Conservation (phyloP, 805 yeast genomes). For the Jamesozyma gamospora region DNA sequence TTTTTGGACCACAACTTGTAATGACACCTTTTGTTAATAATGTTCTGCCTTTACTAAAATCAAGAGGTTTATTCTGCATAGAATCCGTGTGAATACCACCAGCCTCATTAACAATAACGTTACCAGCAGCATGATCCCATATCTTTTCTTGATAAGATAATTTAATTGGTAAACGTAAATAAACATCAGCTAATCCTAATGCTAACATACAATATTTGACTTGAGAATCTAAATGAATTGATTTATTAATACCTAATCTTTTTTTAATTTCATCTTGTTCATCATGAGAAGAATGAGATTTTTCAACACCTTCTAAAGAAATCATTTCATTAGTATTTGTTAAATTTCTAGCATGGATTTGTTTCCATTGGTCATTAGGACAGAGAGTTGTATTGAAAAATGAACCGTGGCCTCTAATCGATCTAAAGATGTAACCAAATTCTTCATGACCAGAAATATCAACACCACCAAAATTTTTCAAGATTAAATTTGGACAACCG, state of each 20-base stretch:
- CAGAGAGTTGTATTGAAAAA: conserved; percentile 15
- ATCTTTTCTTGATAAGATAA: conserved; percentile 79
- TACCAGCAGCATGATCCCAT: conserved; percentile 99
- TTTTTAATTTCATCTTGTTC: conserved; percentile 70
- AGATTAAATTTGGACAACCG: conserved; percentile 83
- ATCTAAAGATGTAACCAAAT: conserved; percentile 28
- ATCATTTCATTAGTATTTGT: conserved; percentile 20
- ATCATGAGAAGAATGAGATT: conserved; percentile 87
- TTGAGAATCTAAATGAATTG: conserved; percentile 86
- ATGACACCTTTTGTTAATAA: conserved; percentile 83
- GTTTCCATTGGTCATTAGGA: conserved; percentile 33
- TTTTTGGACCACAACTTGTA: conserved; percentile 46
- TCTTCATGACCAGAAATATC: conserved; percentile 28
- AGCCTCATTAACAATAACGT: conserved; percentile 73
- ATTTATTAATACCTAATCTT: conserved; percentile 49
- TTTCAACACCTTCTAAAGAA: conserved; percentile 77
- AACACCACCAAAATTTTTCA: conserved; percentile 30
- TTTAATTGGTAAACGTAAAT: conserved; percentile 76
- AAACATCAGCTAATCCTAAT: conserved; percentile 85
- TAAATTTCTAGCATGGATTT: conserved; percentile 41
- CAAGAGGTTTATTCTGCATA: conserved; percentile 58
- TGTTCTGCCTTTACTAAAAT: conserved; percentile 80
- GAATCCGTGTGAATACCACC: conserved; percentile 84
- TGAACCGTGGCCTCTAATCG: conserved; percentile 29
- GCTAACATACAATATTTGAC: conserved; percentile 91